A percentile compares a stretch with the other conserved stretches of the same genome.
phyloP scores from a whole-genome alignment of 768 basidiomycete species.

The Udeniomyces megalosporus region DNA sequence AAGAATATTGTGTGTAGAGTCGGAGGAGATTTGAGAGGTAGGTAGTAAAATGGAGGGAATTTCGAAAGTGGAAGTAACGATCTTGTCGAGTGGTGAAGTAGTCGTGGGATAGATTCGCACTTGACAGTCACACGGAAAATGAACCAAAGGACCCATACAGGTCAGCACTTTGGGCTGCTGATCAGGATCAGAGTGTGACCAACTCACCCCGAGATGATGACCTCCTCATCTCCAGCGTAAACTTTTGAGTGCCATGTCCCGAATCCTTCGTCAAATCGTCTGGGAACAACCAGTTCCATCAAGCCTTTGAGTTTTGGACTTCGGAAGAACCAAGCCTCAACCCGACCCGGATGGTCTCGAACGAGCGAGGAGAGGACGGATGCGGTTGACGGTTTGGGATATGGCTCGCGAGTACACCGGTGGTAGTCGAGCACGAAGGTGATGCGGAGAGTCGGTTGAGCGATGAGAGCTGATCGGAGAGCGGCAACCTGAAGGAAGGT shows the following conservation, averaged over 20 bases:
- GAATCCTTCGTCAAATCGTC: slow-evolving; percentile 94
- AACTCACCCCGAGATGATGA: slow-evolving; percentile 80
- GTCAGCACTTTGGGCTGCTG: too few species aligned
- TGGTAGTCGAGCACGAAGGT: slow-evolving; percentile 57
- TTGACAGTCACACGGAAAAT: slow-evolving; percentile 25
- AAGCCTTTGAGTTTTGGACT: slow-evolving; percentile 68
- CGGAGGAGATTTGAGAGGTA: slow-evolving; percentile 71
- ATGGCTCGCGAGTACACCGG: slow-evolving; percentile 35
- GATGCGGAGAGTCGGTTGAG: slow-evolving; percentile 47
- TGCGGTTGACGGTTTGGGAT: slow-evolving; percentile 35
- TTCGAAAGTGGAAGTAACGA: slow-evolving; percentile 63
- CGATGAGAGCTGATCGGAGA: slow-evolving; percentile 43
- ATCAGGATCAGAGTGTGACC: too few species aligned
- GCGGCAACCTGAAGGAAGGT: slow-evolving; percentile 43
- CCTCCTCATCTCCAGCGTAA: slow-evolving; percentile 80
- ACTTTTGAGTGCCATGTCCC: slow-evolving; percentile 97
- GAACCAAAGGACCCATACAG: not conserved
- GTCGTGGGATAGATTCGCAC: slow-evolving; percentile 80
- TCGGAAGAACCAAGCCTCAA: slow-evolving; percentile 66
- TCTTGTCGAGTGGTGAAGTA: slow-evolving; percentile 95
- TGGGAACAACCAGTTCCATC: slow-evolving; percentile 61
- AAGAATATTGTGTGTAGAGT: slow-evolving; percentile 57
- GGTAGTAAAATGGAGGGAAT: slow-evolving; percentile 48
- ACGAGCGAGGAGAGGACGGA: slow-evolving; percentile 51
- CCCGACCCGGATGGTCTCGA: slow-evolving; percentile 50